These are phyloP conservation scores for Fagopyrum esculentum DNA, from an alignment of 148 eudicot genomes.

Conservation along the genomic window DNA sequence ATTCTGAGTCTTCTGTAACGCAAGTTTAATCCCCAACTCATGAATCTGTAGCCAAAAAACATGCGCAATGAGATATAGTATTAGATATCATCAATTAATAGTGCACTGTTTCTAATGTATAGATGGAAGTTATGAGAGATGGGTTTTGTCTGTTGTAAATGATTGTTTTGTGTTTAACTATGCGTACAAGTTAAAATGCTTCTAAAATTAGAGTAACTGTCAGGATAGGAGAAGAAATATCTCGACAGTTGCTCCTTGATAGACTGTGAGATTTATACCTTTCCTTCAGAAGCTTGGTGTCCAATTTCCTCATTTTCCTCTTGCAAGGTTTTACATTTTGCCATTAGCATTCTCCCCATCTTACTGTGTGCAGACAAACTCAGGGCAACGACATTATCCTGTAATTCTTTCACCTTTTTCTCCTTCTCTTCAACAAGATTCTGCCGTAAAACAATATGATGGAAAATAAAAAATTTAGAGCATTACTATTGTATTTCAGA, in stretches of 20 bases:
- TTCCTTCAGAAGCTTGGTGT: constrained; percentile 94
- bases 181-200: background rate
- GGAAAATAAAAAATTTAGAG: background rate
- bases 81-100: background rate
- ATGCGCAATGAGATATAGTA: background rate
- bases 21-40: constrained; percentile 86
- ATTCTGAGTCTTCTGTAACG: constrained; percentile 83
- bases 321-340: constrained; percentile 83
- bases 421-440: constrained; percentile 97
- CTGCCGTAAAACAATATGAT: constrained; percentile 30
- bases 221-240: background rate
- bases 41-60: constrained; percentile 53
- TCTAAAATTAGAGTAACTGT: background rate
- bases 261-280: constrained; percentile 38
- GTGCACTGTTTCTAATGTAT: background rate
- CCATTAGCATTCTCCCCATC: constrained; percentile 95
- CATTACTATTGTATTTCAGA: background rate
- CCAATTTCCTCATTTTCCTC: constrained; percentile 99
- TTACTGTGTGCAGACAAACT: constrained; percentile 87
- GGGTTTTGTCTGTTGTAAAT: background rate
- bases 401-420: constrained; percentile 86
- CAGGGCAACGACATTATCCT: constrained; percentile 73
- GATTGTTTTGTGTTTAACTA: background rate
- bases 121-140: background rate
- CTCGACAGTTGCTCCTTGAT: background rate